A percentile compares a stretch with the other conserved stretches of the same genome.
phyloP scores from a whole-genome alignment of 352 stramenopile species.

The Phytophthora brassicae region DNA sequence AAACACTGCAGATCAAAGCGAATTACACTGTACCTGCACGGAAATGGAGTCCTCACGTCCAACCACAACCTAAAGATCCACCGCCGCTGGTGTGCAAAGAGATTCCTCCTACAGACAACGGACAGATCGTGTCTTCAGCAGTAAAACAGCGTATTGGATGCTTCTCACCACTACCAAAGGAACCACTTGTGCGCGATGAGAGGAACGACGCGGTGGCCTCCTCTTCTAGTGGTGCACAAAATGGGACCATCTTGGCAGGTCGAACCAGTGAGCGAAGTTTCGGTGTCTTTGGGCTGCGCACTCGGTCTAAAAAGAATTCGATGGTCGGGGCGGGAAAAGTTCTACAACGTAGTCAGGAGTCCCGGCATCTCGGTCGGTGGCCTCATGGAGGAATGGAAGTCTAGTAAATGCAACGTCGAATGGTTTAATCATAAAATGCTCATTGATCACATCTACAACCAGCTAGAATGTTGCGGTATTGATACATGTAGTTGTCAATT shows the following conservation, averaged over 20 bases:
- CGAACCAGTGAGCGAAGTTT: slow-evolving; percentile 18
- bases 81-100: slow-evolving; percentile 57
- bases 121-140: slow-evolving; percentile 43
- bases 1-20: slow-evolving; percentile 64
- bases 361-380: slow-evolving; percentile 19
- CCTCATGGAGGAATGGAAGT: not conserved
- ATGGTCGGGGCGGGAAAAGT: slow-evolving; percentile 15
- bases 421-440: no score
- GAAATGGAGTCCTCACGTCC: slow-evolving; percentile 58
- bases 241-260: slow-evolving; percentile 15
- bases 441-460: no score
- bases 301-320: slow-evolving; percentile 18
- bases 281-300: slow-evolving; percentile 10
- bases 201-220: slow-evolving; percentile 20
- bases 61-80: slow-evolving; percentile 49
- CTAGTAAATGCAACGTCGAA: no score
- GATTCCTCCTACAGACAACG: slow-evolving; percentile 61
- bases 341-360: slow-evolving; percentile 22
- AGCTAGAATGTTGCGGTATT: no score
- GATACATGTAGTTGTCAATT: not conserved
- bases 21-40: slow-evolving; percentile 60
- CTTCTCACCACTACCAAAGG: slow-evolving; percentile 48
- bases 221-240: not conserved
- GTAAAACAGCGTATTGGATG: slow-evolving; percentile 53
- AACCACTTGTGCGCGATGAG: slow-evolving; percentile 52